Percentiles rank a stretch among this genome's conserved stretches.
Evolutionary conservation across 306 rosid species (phyloP).

Genomic region (Trifolium dubium): DNA sequence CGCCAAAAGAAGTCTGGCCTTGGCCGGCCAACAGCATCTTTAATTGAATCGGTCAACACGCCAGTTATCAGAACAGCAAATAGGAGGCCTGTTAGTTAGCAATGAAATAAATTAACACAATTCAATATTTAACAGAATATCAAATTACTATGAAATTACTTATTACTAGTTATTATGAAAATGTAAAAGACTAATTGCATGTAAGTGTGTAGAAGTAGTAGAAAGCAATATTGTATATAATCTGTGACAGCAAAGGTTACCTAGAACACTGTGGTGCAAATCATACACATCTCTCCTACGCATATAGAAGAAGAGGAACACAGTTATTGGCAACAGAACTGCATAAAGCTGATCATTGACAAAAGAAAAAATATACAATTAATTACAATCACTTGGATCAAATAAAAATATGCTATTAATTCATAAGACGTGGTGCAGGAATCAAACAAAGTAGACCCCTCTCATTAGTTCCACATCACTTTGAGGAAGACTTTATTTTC

Average conservation of each 20-base stretch:
- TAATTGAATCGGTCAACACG: conserved; percentile 82
- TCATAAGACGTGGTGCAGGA: background rate
- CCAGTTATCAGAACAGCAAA: conserved; percentile 80
- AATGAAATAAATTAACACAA: conserved; percentile 33
- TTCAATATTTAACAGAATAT: background rate
- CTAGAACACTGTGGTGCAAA: conserved; percentile 83
- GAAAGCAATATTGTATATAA: background rate
- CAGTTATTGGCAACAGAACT: conserved; percentile 72
- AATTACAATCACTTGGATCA: conserved; percentile 13
- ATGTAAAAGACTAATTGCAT: too few relatives aligned
- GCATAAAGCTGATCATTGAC: conserved; percentile 68
- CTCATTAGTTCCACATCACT: background rate
- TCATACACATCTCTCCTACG: conserved; percentile 88
- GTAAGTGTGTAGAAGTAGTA: too few relatives aligned
- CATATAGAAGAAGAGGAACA: conserved; percentile 65
- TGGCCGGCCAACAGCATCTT: conserved; percentile 90
- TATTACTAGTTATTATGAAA: too few relatives aligned
- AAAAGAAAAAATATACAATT: conserved; percentile 18
- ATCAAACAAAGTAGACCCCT: background rate
- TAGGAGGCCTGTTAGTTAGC: conserved; percentile 62
- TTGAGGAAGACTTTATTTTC: conserved; percentile 1
- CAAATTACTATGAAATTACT: background rate
- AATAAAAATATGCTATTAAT: conserved; percentile 8
- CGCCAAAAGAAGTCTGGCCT: conserved; percentile 99
- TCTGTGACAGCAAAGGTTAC: conserved; percentile 46